Evolutionary conservation across 2,329 filamentous ascomycete genomes (phyloP).

Genomic region (Pseudocercospora fuligena): DNA sequence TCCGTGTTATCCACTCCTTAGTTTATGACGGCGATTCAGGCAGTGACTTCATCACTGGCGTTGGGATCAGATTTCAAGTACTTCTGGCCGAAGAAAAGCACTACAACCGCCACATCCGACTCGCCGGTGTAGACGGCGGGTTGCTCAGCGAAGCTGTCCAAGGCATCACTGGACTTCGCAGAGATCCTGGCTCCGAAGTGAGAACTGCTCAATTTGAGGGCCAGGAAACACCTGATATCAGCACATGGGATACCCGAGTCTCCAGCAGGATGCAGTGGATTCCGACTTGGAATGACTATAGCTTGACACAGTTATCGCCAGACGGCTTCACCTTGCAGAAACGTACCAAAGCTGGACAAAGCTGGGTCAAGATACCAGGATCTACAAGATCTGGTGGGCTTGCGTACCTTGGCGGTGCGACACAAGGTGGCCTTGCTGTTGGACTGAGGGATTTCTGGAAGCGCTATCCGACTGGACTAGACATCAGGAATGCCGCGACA

Average conservation of each 20-base stretch:
- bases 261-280: slow-evolving; percentile 59
- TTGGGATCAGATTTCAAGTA: slow-evolving; percentile 62
- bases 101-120: slow-evolving; percentile 64
- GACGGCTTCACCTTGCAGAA: slow-evolving; percentile 67
- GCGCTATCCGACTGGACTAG: slow-evolving; percentile 63
- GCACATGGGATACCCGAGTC: slow-evolving; percentile 55
- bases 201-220: slow-evolving; percentile 59
- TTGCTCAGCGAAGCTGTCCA: slow-evolving; percentile 63
- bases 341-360: slow-evolving; percentile 61
- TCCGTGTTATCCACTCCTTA: slow-evolving; percentile 62
- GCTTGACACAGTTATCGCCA: slow-evolving; percentile 61
- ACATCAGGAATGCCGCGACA: slow-evolving; percentile 57
- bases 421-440: slow-evolving; percentile 62
- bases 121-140: slow-evolving; percentile 61
- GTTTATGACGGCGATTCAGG: slow-evolving; percentile 58
- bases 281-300: slow-evolving; percentile 64
- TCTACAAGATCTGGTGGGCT: slow-evolving; percentile 62
- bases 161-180: slow-evolving; percentile 63
- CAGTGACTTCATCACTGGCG: slow-evolving; percentile 58
- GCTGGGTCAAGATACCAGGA: slow-evolving; percentile 64
- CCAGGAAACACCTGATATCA: slow-evolving; percentile 48
- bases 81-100: slow-evolving; percentile 58
- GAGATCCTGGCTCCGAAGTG: slow-evolving; percentile 58
- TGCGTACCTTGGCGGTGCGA: slow-evolving; percentile 63
- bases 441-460: slow-evolving; percentile 68